Evolutionary conservation across 441 rosid species (phyloP), one percentile per base, ranked within the genome.

Genomic region (Viola pubescens): DNA sequence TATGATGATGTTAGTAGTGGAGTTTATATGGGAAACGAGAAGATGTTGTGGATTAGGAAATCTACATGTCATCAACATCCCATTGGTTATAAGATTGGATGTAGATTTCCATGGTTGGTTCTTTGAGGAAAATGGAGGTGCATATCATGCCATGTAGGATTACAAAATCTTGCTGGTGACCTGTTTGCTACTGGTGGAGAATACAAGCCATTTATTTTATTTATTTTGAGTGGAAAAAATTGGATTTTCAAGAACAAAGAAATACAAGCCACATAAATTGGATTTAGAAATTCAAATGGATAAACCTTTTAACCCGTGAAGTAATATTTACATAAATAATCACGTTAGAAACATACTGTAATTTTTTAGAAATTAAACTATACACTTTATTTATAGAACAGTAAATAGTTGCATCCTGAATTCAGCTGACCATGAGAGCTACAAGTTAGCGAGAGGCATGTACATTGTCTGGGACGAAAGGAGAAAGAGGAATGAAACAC

Each of bases 31-130:
- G 75, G 54, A 52, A 51, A 62, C 5, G 8, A 54, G 72, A 64
- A 53, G 79, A 67, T 63, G 65, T 16, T 63, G 59, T 62, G 80
- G 88, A 83, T 83, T 9, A 77, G 82, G 82, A 71, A 77, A 75
- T 78, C 73, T 59, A 49, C 83, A 80, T 69, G 49, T 79, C 83
- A 70, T 77, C 79, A 44, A n/a, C 57, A 50, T 53, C 58, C 65
- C n/a, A 82, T 85, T 82, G 88, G 87, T 53, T 51, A 48, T 6
- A 26, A 62, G 8, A 63, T 54, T 61, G 64, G 73, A 56, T 70
- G 63, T 63, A 45, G 85, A 81, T 81, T 78, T 65, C 76, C 70
- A 8, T 57, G 10, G 37, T 46, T 7, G 85, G 81, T 79, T 59
- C 61, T 63, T 45, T 60, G 16, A 19, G 37, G 41, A 56, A 57